Evolutionary conservation across 1,139 yeast species (phyloP), one percentile per base, ranked within the genome.

Genomic region (Blastobotrys aristatus): DNA sequence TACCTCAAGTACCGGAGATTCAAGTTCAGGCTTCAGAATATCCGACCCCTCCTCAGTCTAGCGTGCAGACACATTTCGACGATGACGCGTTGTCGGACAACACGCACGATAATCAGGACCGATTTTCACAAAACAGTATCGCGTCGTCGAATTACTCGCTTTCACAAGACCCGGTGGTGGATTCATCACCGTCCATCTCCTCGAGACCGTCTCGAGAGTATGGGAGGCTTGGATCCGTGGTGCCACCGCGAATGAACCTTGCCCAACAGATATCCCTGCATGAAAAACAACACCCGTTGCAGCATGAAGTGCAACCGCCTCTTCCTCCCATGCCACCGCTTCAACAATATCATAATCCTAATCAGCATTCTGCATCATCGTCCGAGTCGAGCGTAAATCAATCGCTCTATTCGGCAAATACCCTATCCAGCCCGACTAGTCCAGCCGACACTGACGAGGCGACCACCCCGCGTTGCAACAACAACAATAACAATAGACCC

Each of bases 101-200:
- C 39, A 6, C 3, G 17, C 21, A 14, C 16, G 14, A 7, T 8
- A 6, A 13, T 7, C 17, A 3, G 24, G 44, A 31, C 3, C 29
- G 40, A 7, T 24, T 35, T 8, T 29, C 36, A 13, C 43, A 32
- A 13, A 34, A 42, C 4, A 53, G 57, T 1, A 17, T 48, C 2
- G 53, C 57, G 3, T 56, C 59, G 17, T 54, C 58, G 6, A 48
- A 53, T 18, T 56, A 56, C 40, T 50, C 56, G 3, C 38, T 40
- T n/a, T 40, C 53, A 3, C 44, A 38, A 17, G 57, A 54, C 35
- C 54, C 55, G 10, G 49, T 48, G 5, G 39, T 44, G 38, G 53
- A 38, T 33, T 38, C 35, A 32, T 51, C 45, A 40, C 54, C 46
- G 37, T 49, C 48, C 41, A 22, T 35, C 11, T 30, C 42, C 2